These are phyloP conservation scores for Aspergillus pseudoglaucus DNA, from an alignment of 2,329 filamentous ascomycete genomes.

Conservation along the genomic window DNA sequence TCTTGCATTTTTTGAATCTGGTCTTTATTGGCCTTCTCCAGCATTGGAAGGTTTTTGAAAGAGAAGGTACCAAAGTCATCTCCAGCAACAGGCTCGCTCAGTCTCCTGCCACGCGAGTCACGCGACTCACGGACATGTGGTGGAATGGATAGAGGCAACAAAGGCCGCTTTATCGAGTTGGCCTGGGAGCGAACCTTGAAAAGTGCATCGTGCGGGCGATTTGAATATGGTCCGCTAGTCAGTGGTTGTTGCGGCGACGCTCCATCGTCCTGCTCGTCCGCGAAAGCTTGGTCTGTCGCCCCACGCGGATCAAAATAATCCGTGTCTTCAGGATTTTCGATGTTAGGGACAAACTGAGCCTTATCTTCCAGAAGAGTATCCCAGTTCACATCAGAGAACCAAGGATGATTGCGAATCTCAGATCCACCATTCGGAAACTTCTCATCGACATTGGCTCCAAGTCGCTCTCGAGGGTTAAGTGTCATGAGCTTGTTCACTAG, in stretches of 20 bases:
- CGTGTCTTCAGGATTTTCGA: conserved; percentile 91
- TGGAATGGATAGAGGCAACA: conserved; percentile 94
- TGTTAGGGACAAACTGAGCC: conserved; percentile 87
- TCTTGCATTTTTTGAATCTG: conserved; percentile 95
- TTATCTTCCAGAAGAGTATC: conserved; percentile 87
- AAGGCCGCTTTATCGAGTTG: conserved; percentile 76
- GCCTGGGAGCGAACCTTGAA: conserved; percentile 84
- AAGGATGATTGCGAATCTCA: conserved; percentile 82
- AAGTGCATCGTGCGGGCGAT: conserved; percentile 89
- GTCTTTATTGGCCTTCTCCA: conserved; percentile 98
- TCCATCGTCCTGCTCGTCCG: conserved; percentile 90
- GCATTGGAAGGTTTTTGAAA: conserved; percentile 93
- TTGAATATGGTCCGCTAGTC: conserved; percentile 69
- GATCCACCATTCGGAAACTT: conserved; percentile 77
- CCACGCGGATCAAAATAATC: conserved; percentile 95
- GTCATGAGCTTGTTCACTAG: conserved; percentile 89
- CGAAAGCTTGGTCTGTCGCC: conserved; percentile 85
- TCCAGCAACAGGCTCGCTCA: conserved; percentile 80
- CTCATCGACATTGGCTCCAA: conserved; percentile 80
- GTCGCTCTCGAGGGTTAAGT: conserved; percentile 69
- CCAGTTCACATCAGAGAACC: conserved; percentile 87
- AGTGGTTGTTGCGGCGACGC: conserved; percentile 63
- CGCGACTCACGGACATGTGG: conserved; percentile 91
- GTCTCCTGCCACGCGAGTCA: conserved; percentile 74
- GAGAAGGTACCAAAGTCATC: conserved; percentile 96